Base-by-base conservation (phyloP, 2,329 filamentous ascomycete species). In the Blastomyces percursus region DNA sequence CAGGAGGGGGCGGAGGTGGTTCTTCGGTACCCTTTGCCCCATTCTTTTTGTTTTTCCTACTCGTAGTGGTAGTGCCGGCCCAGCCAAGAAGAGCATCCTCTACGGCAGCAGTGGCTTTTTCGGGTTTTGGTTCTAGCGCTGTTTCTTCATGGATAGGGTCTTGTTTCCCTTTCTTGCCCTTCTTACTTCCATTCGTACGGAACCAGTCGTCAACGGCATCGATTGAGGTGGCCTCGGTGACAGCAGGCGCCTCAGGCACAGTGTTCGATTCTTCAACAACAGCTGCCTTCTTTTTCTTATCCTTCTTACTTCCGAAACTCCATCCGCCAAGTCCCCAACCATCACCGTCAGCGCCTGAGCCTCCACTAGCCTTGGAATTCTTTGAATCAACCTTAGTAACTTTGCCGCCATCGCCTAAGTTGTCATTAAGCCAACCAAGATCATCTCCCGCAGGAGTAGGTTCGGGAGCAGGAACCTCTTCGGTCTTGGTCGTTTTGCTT, bases 101-200 rank as follows among this genome's bases (percentile, higher is more conserved):
- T n/a, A 19, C 32, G 21, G 12, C 46, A 14, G 48, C 14, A 63
- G 48, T 66, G 21, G 71, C 67, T 3, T 70, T 67, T 58, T 74
- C 71, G 0, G 73, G 69, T 27, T 69, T 67, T 24, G 21, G 19
- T 5, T 70, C 70, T 11, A 67, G 69, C 40, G 70, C 71, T 14
- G 38, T 64, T 71, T 75, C 57, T 75, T 69, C 51, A 74, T 72
- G 62, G 76, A 74, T 61, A 72, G 64, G 71, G 64, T 56, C 71
- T 59, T 77, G 78, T 65, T 78, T 79, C 62, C 76, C 77, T 71
- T 82, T 82, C 70, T 80, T 80, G 44, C 60, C 56, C 46, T 62
- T 73, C 16, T 65, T 67, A n/a, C 64, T 32, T 40, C 68, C 69
- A 71, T 71, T 74, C 27, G 67, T 68, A 32, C 66, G 66, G 62